A percentile compares a stretch with the other conserved stretches of the same genome.
Evolutionary conservation across 2,329 filamentous ascomycete species (phyloP).

Genomic region (Verticillium alfalfae): DNA sequence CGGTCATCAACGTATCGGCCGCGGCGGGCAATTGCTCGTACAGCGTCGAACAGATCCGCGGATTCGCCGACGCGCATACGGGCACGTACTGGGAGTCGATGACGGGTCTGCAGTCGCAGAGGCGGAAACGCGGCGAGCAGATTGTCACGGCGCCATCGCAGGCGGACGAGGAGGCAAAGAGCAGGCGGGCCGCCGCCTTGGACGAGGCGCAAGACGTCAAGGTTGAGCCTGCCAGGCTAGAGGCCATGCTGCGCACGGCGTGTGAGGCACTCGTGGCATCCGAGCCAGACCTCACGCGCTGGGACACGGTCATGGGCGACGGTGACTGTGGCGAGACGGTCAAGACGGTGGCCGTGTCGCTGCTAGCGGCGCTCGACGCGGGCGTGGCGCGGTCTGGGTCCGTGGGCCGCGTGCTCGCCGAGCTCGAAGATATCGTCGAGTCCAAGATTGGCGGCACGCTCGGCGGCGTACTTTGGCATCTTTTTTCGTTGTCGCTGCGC

Average conservation of each 20-base stretch:
- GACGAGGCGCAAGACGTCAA: constrained; percentile 34
- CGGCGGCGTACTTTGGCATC: constrained; percentile 48
- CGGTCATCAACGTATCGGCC: constrained; percentile 53
- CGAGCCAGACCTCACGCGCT: constrained; percentile 57
- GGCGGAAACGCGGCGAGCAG: constrained; percentile 33
- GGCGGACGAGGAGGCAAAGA: constrained; percentile 22
- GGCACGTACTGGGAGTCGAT: constrained; percentile 51
- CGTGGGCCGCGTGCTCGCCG: constrained; percentile 38
- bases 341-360: constrained; percentile 42
- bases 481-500: constrained; percentile 48
- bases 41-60: constrained; percentile 48
- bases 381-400: constrained; percentile 36
- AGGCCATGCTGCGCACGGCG: constrained; percentile 48
- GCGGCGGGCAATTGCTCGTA: constrained; percentile 38
- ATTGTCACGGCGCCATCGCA: constrained; percentile 27
- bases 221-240: constrained; percentile 47
- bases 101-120: constrained; percentile 35
- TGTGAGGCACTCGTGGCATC: constrained; percentile 49
- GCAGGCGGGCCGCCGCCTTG: constrained; percentile 12
- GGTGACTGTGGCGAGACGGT: constrained; percentile 62
- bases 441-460: constrained; percentile 48
- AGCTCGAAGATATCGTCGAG: constrained; percentile 50
- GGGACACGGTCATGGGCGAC: constrained; percentile 60
- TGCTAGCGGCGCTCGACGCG: constrained; percentile 39
- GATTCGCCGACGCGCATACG: constrained; percentile 59